Evolutionary conservation across 495 filamentous ascomycete genomes (phyloP), one percentile per base, ranked within the genome.

Genomic region (Aspergillus sparsus): DNA sequence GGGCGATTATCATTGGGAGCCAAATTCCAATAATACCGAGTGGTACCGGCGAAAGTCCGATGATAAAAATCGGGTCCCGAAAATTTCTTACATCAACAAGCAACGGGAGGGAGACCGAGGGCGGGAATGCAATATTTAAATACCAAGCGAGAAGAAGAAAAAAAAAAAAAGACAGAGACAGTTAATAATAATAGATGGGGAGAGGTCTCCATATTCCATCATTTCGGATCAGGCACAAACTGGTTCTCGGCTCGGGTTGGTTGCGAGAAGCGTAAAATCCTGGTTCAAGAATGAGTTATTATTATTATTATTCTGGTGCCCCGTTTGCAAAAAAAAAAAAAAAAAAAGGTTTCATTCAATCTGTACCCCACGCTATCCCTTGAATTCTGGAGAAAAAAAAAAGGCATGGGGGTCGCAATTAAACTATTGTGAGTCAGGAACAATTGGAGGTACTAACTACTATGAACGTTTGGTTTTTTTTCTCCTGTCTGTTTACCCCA

Each of bases 301-400:
- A 35, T 46, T n/a, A 35, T 46, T 34, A 49, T 11, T 15, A 31
- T 31, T 27, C 31, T 57, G 54, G 8, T 16, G 55, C 52, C 46
- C 53, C 36, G 33, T 35, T 39, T 34, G 44, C 44, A 27, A 27
- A 27, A 27, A 27, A 27, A 27, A 27, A 27, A 27, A 27, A 27
- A n/a, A n/a, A n/a, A n/a, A n/a, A 21, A 7, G 50, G 53, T 50
- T 53, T 27, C 21, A 27, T 27, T 27, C 21, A 27, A 27, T 27
- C 42, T 36, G 33, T 51, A 57, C 64, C 64, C 64, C 64, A 66
- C 64, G 64, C 64, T 61, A 66, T 49, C 13, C 35, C 41, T 41
- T 41, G 42, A n/a, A 15, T 27, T 50, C 55, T 52, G 44, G 63
- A 62, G 55, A 52, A 52, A 53, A 44, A 3, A 3, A 27, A 3